These are phyloP conservation scores for Saccharomyces jurei DNA, from an alignment of 805 yeast genomes.

Conservation along the genomic window DNA sequence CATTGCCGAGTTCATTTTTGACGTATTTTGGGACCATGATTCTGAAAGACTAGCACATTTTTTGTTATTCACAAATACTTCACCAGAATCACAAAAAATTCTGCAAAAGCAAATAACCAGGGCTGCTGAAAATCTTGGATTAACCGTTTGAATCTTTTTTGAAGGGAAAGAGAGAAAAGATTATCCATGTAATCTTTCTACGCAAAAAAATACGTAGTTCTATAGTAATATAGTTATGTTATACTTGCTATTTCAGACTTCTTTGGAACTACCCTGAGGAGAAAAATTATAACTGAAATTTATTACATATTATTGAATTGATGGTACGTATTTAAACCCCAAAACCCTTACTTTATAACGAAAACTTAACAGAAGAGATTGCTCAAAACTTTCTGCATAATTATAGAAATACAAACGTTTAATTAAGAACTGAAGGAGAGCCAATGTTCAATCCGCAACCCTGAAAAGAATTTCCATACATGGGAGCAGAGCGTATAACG, in stretches of 20 bases:
- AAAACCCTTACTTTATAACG: not conserved
- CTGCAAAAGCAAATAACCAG: slow-evolving; percentile 23
- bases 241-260: not conserved
- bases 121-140: slow-evolving; percentile 22
- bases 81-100: slow-evolving; percentile 18
- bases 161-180: not conserved
- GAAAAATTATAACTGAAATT: too few species aligned
- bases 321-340: not conserved
- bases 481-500: not conserved
- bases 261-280: not conserved
- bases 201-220: not conserved
- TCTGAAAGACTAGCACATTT: slow-evolving; percentile 14
- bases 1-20: slow-evolving; percentile 32
- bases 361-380: not conserved
- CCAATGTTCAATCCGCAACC: not conserved
- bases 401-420: not conserved
- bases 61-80: slow-evolving; percentile 14
- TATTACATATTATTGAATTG: too few species aligned
- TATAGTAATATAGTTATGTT: not conserved
- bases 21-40: slow-evolving; percentile 32
- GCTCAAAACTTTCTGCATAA: not conserved
- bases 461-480: not conserved
- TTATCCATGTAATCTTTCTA: not conserved
- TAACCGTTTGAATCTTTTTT: slow-evolving; percentile 2
- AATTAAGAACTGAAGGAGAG: not conserved